These are phyloP conservation scores for Apiotrichum mycotoxinovorans DNA, from an alignment of 1,284 basidiomycete species.

Conservation along the genomic window DNA sequence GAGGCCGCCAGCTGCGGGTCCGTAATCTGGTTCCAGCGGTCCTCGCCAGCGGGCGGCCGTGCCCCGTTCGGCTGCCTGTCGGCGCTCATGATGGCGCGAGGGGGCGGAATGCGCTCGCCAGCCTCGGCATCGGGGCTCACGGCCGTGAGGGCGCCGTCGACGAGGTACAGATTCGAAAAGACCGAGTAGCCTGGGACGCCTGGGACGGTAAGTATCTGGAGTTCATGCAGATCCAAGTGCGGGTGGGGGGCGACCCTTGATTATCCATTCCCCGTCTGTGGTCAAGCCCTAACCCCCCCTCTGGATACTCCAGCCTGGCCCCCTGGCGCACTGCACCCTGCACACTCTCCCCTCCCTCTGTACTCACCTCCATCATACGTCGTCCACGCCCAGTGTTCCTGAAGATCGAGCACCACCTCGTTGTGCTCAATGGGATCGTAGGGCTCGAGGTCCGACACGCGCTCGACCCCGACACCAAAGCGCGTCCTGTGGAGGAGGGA, in stretches of 20 bases:
- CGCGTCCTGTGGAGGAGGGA: background rate
- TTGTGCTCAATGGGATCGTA: background rate
- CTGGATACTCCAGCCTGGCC: no score
- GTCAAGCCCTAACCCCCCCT: no score
- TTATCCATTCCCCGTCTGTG: no score
- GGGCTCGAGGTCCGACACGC: background rate
- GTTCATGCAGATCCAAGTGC: background rate
- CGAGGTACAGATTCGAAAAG: constrained; percentile 38
- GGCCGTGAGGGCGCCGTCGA: constrained; percentile 21
- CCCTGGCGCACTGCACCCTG: no score
- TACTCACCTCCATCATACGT: background rate
- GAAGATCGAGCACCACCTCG: background rate
- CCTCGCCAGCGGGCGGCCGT: constrained; percentile 21
- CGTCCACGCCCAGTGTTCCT: background rate
- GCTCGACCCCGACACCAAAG: no score
- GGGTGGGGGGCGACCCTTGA: no score
- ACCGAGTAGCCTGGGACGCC: constrained; percentile 36
- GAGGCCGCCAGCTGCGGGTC: constrained; percentile 22
- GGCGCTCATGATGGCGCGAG: constrained; percentile 17
- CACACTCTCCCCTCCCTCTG: no score
- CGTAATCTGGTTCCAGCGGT: constrained; percentile 28
- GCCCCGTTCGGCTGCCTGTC: background rate
- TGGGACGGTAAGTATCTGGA: constrained; percentile 8
- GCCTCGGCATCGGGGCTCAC: constrained; percentile 10
- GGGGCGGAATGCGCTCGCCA: constrained; percentile 6